Base-by-base conservation (phyloP, 805 yeast genomes). In the Yarrowia keelungensis region DNA sequence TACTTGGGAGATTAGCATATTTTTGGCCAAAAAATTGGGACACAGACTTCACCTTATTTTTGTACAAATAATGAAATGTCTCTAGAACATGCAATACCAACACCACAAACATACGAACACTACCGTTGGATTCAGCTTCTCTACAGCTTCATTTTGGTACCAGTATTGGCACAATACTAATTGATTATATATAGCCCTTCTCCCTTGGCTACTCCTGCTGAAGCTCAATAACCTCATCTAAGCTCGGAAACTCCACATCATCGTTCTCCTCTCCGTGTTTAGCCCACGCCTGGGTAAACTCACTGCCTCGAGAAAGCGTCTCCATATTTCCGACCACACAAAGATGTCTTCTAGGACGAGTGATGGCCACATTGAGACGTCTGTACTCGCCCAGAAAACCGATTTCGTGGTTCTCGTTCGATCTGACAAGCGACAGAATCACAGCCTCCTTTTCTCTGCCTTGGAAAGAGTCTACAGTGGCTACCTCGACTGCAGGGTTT, bases 401-500 rank as follows among this genome's bases (percentile, higher is more conserved):
- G 58, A 93, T 88, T 66, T 89, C 90, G 42, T 82, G 77, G 1
- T 79, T 73, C 22, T 84, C 88, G 76, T 94, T 94, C 47, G 95
- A 89, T 71, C 99, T 82, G 2, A 94, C 98, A 67, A 94, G 77
- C 1, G 95, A 84, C 12, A 95, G 79, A 1, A 94, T 83, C 8
- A 94, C 92, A 0, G 87, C 89, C 73, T 93, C 96, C 76, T 94
- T 95, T 75, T 94, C 99, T 71, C 98, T 81, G 1, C 99, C 99
- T 80, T 94, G 99, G 74, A 94, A 95, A 0, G 98, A 98, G 79
- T 94, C 99, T 5, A 94, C 94, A 0, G 98, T 91, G 5, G 97
- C 86, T 0, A 93, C 85, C 75, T 94, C 98, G 7, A 94, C 79
- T 2, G 71, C 75, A 0, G 84, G 82, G 61, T 79, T 79, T 0